Base-by-base conservation (phyloP, 1,139 yeast species). In the Blastobotrys persicus region DNA sequence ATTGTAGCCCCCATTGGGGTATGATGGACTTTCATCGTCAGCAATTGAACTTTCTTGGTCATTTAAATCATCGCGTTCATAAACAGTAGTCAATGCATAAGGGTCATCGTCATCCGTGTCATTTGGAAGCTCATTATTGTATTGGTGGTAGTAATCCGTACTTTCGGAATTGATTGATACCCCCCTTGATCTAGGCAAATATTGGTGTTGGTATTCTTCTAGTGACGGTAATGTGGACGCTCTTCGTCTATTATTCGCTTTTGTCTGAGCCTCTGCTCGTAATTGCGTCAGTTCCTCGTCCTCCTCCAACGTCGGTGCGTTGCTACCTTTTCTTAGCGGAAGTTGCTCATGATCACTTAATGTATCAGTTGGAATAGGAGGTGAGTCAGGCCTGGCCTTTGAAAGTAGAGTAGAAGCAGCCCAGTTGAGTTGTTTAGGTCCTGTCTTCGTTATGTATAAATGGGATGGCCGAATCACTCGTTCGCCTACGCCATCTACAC, bases 401-500 rank as follows among this genome's bases (percentile, higher is more conserved):
- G 64, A 54, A 11, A 61, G 45, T 44, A 62, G 52, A 18, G 60
- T 56, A 16, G 61, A 49, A 23, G 64, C 63, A 5, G 65, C 65
- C 60, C 59, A 51, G 46, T 59, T 59, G 44, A 60, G 50, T 45
- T 50, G 48, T 38, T 45, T 52, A 13, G 62, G 63, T 9, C 64
- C 66, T 13, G 54, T 52, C 51, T 59, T 64, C 44, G 61, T 58
- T 42, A 62, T 58, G 50, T 63, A 63, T 47, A 63, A 48, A 39
- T 60, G 67, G 13, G 64, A 51, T n/a, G 68, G 68, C 20, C 59
- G 49, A 39, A 65, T 62, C 31, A 65, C 56, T 39, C 63, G 55
- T 38, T 61, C 61, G n/a, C 68, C 68, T n/a, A 65, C 59, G 11
- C 67, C 66, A 52, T 65, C 69, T 9, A 59, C 61, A 34, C 63